A percentile compares a stretch with the other conserved stretches of the same genome.
phyloP scores from a whole-genome alignment of 108 stramenopile species.

The Mayamaea pseudoterrestris region DNA sequence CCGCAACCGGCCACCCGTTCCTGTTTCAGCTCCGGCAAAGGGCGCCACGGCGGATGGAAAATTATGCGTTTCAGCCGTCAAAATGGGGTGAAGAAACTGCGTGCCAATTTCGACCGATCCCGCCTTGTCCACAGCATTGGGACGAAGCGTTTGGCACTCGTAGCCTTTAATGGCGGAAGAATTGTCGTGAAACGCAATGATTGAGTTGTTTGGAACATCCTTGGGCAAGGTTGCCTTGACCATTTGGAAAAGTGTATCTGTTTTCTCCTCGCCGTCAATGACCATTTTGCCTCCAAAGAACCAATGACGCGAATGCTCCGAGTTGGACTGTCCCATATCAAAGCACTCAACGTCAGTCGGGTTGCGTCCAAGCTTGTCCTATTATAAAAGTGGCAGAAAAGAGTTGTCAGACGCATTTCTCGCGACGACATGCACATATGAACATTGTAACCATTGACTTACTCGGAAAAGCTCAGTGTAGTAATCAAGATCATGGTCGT shows the following conservation, averaged over 20 bases:
- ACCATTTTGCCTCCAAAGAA: constrained; percentile 99
- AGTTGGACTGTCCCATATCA: constrained; percentile 97
- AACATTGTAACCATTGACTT: constrained; percentile 15
- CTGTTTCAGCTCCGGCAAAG: constrained; percentile 98
- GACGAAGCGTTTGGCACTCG: constrained; percentile 45
- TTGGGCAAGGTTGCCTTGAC: constrained; percentile 92
- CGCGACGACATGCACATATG: too few species aligned
- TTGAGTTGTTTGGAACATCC: constrained; percentile 66
- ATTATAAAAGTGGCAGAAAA: not conserved
- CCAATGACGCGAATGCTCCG: constrained; percentile 99
- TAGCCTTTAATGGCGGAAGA: constrained; percentile 90
- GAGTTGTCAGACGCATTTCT: not conserved
- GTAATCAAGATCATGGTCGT: constrained; percentile 97
- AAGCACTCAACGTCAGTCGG: constrained; percentile 99
- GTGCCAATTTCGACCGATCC: constrained; percentile 36
- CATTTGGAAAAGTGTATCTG: constrained; percentile 91
- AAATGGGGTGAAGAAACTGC: constrained; percentile 83
- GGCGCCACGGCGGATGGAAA: constrained; percentile 98
- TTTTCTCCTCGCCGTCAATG: constrained; percentile 91
- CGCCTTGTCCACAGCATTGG: constrained; percentile 36
- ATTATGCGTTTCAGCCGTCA: constrained; percentile 99
- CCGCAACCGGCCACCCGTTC: constrained; percentile 95
- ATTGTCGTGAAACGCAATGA: constrained; percentile 99
- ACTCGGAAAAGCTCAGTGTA: constrained; percentile 93
- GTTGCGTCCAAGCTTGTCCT: constrained; percentile 88